phyloP scores from a whole-genome alignment of 2,329 filamentous ascomycete genomes.

The Dendrostoma leiphaemia region DNA sequence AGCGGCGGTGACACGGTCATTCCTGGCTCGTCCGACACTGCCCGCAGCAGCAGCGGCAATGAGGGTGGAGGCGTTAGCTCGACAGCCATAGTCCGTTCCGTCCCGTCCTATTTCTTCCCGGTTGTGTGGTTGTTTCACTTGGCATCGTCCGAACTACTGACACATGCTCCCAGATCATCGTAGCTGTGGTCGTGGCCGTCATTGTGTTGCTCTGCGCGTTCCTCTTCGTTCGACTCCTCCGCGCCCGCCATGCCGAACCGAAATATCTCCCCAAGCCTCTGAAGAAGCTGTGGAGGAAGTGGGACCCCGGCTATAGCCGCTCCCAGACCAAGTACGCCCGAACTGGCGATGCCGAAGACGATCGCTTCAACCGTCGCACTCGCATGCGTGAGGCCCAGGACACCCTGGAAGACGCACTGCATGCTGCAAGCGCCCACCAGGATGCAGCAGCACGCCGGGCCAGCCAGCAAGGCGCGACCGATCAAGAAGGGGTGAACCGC shows the following conservation, averaged over 20 bases:
- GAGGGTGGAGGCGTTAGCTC: not conserved
- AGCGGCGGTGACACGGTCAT: not conserved
- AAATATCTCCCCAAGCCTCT: slow-evolving; percentile 50
- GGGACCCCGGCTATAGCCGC: slow-evolving; percentile 31
- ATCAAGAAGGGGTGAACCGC: slow-evolving; percentile 58
- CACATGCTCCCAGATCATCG: slow-evolving; percentile 23
- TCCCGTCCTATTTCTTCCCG: not conserved
- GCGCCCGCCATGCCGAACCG: slow-evolving; percentile 38
- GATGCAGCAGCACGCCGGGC: slow-evolving; percentile 6
- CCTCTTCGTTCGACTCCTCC: slow-evolving; percentile 23
- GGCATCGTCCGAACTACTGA: not conserved
- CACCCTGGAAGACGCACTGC: slow-evolving; percentile 21
- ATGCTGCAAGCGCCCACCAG: slow-evolving; percentile 7
- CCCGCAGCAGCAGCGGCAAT: not conserved
- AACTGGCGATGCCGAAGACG: slow-evolving; percentile 24
- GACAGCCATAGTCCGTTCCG: slow-evolving; percentile 12
- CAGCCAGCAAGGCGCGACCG: slow-evolving; percentile 1
- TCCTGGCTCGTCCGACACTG: not conserved
- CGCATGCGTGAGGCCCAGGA: slow-evolving; percentile 18
- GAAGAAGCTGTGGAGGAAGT: slow-evolving; percentile 50
- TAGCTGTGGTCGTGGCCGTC: slow-evolving; percentile 24
- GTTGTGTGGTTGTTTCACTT: not conserved
- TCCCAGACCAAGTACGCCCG: slow-evolving; percentile 22
- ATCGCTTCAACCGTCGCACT: slow-evolving; percentile 14
- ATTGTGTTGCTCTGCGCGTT: slow-evolving; percentile 21